These are phyloP conservation scores for Aurantiochytrium sp. DNA, from an alignment of 108 stramenopile genomes.

Conservation along the genomic window DNA sequence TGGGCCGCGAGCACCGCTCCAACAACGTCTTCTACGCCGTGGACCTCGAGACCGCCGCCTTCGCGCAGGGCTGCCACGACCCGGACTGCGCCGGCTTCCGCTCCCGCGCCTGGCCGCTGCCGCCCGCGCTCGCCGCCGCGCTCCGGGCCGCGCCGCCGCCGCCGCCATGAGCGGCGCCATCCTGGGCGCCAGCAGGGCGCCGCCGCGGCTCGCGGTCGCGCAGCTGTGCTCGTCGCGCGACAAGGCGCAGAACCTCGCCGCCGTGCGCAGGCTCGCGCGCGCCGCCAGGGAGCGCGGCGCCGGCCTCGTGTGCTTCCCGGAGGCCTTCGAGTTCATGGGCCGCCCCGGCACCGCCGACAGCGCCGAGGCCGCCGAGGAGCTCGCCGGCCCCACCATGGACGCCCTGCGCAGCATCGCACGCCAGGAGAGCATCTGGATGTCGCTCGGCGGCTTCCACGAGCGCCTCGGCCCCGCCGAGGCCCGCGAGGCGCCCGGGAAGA, in stretches of 20 bases:
- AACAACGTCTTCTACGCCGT: background rate
- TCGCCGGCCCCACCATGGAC: constrained; percentile 38
- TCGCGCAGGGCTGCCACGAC: background rate
- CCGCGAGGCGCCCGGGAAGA: constrained; percentile 34
- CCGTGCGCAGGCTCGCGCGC: background rate
- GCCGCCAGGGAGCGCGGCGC: constrained; percentile 18
- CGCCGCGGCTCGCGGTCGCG: background rate
- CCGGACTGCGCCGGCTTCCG: background rate
- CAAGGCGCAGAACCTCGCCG: background rate
- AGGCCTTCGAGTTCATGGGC: constrained; percentile 50
- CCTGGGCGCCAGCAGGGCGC: too few species aligned
- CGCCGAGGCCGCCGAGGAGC: constrained; percentile 28
- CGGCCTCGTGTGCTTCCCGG: constrained; percentile 46
- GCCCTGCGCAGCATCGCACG: constrained; percentile 34
- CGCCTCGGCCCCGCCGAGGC: background rate
- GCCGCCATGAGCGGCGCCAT: too few species aligned
- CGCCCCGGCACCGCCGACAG: constrained; percentile 30
- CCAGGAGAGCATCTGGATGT: constrained; percentile 44
- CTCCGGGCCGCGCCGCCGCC: too few species aligned
- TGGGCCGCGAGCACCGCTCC: background rate
- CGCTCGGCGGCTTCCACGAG: constrained; percentile 56
- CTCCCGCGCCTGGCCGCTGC: background rate
- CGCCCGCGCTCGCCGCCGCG: background rate
- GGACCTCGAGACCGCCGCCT: background rate
- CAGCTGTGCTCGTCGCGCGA: background rate